Percentiles rank a stretch among this genome's conserved stretches.
Conservation (phyloP, 345 rosid species). For the Lumnitzera racemosa region DNA sequence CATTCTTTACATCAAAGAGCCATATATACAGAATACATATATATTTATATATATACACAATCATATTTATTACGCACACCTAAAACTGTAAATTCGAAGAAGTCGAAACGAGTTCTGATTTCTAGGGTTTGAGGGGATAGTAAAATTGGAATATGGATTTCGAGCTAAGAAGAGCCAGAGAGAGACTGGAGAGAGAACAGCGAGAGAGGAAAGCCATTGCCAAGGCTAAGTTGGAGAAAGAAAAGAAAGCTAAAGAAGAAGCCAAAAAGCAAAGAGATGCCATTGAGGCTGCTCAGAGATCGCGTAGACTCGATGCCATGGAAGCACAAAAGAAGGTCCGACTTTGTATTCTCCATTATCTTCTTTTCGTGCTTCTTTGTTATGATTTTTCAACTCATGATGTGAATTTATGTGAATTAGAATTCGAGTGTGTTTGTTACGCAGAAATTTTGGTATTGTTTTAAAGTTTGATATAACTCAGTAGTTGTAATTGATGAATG, state of each 20-base stretch:
- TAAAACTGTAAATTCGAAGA: no score
- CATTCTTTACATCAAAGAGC: no score
- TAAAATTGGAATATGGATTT: conserved; percentile 63
- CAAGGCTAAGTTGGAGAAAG: conserved; percentile 53
- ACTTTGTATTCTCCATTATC: not conserved
- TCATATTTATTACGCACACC: no score
- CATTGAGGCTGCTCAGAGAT: conserved; percentile 75
- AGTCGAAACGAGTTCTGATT: no score
- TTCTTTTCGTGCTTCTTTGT: not conserved
- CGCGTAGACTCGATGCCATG: conserved; percentile 72
- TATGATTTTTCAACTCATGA: not conserved
- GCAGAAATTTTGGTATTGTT: no score
- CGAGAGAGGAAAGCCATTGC: conserved; percentile 75
- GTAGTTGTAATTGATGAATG: no score
- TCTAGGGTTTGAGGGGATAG: conserved; percentile 2
- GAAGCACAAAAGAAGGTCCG: conserved; percentile 72
- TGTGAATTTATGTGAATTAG: not conserved
- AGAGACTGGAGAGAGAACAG: conserved; percentile 90
- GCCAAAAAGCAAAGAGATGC: conserved; percentile 77
- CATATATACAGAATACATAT: no score
- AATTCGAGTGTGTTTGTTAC: no score
- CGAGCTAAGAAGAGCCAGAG: conserved; percentile 83
- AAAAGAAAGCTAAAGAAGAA: conserved; percentile 67
- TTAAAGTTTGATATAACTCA: no score
- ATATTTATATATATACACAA: no score